Base-by-base conservation (phyloP, 2,329 filamentous ascomycete genomes). In the Colletotrichum sp. region DNA sequence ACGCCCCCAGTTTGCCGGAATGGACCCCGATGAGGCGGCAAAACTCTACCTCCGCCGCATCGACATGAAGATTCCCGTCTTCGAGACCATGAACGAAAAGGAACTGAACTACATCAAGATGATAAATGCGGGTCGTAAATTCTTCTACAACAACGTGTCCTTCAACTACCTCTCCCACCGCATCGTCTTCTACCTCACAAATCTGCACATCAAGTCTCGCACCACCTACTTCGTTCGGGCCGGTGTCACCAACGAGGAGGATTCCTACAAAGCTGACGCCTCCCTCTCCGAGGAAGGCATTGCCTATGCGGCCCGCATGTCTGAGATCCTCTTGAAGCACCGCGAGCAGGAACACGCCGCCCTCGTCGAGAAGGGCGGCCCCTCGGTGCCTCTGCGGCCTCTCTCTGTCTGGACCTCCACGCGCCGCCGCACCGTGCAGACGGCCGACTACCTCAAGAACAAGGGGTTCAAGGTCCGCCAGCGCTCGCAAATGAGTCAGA, bases 81-180 rank as follows among this genome's bases (percentile, higher is more conserved):
- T 98, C 80, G 96, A 99, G 86, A 98, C 95, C 2, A 99, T 99
- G 96, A 91, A 96, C 80, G 97, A 99, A 84, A 90, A 91, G 34
- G 96, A 99, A 79, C 90, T 99, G 78, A 98, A 99, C 83, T 99
- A 96, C 86, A 96, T 99, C 87, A 98, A 98, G 88, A 98, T 99
- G 96, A 98, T 99, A 83, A 99, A 99, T 80, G 97, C 97, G 9
- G 97, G 97, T 60, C 93, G 96, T 82, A 93, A 95, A 79, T 94
- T 99, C 82, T 94, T 96, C 80, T 96, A 99, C 85, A 99, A 99
- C 87, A 98, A 99, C 79, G 95, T 97, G 83, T 96, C 94, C 82
- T 99, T 99, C 84, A 96, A 96, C 80, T 99, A 99, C 82, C 90
- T 99, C 36, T 98, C 96, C 1, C 96, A 99, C 83, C 93, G 97